Base-by-base conservation (phyloP, 129 eudicot genomes). In the Flaveria bidentis region DNA sequence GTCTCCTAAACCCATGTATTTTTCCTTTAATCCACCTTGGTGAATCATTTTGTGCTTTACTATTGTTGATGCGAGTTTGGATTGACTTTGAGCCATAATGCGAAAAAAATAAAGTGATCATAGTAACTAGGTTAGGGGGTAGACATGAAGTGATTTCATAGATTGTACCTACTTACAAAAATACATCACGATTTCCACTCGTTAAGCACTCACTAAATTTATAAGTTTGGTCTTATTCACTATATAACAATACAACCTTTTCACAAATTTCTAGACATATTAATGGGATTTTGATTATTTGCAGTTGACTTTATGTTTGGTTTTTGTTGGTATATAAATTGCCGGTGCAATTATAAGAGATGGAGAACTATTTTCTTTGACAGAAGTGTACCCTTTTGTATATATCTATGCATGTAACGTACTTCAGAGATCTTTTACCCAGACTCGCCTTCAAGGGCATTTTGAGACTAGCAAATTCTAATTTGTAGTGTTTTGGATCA, bases 21-120 rank as follows among this genome's bases (percentile, higher is more conserved):
- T 33, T 33, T 28, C 33, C 33, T 28, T 33, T 33, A 4, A 33
- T 33, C 7, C 39, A 33, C 39, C 39, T 33, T 33, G 4, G 39
- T 33, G 7, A 33, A 33, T 33, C 7, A 57, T 23, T 22, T 57
- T 4, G 16, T 33, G 60, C 22, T 52, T 22, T 52, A n/a, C 22
- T n/a, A n/a, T n/a, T 52, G 39, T 52, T 16, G 87, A 96, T 92
- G 85, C 57, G 84, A 81, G 39, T 44, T 76, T 81, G 28, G 53
- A 33, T 33, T 3, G 39, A 33, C 88, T 60, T 87, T 93, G 9
- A 52, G 60, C 22, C n/a, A 20, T 20, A 6, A 52, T 52, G n/a
- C 5, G 4, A 7, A 7, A 17, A 52, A 52, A 16, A 52, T n/a
- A 5, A 15, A 52, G n/a, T 5, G 20, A 52, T n/a, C 5, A 2